Evolutionary conservation across 257 asterid genomes (phyloP).

Genomic region (Salvia hispanica): DNA sequence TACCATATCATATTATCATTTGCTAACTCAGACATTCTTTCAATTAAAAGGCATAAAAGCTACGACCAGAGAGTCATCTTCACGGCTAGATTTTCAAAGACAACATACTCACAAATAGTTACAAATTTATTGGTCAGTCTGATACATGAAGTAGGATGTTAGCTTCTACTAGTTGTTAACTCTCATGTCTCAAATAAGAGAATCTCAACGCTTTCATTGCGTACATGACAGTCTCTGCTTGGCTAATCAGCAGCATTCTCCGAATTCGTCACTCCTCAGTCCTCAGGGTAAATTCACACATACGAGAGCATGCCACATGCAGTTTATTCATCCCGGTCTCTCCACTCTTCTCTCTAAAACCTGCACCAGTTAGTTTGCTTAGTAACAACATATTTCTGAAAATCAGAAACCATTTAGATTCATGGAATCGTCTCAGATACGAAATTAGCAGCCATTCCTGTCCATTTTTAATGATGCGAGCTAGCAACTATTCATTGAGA

Average conservation of each 20-base stretch:
- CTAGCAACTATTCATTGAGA: background rate
- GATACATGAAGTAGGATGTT: constrained; percentile 33
- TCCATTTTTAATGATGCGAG: constrained; percentile 1
- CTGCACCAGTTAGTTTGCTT: constrained; percentile 31
- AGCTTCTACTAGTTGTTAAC: constrained; percentile 34
- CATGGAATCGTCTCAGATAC: constrained; percentile 1
- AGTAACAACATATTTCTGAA: background rate
- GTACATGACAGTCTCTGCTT: constrained; percentile 31
- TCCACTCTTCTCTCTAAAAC: constrained; percentile 31
- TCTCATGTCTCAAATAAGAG: constrained; percentile 10
- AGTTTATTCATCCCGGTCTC: constrained; percentile 33
- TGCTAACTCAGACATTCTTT: background rate
- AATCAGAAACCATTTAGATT: constrained; percentile 4
- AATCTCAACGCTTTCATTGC: constrained; percentile 26
- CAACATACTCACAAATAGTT: constrained; percentile 24
- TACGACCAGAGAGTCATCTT: background rate
- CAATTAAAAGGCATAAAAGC: background rate
- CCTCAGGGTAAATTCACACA: constrained; percentile 6
- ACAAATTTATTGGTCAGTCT: constrained; percentile 40
- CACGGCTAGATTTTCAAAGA: constrained; percentile 19
- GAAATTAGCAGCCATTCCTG: constrained; percentile 19
- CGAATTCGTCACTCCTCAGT: constrained; percentile 18
- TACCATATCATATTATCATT: background rate
- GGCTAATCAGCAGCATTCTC: constrained; percentile 30
- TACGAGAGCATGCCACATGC: constrained; percentile 22